Base-by-base conservation (phyloP, 192 early-diverging fungal genomes). In the Piromyces finnis region DNA sequence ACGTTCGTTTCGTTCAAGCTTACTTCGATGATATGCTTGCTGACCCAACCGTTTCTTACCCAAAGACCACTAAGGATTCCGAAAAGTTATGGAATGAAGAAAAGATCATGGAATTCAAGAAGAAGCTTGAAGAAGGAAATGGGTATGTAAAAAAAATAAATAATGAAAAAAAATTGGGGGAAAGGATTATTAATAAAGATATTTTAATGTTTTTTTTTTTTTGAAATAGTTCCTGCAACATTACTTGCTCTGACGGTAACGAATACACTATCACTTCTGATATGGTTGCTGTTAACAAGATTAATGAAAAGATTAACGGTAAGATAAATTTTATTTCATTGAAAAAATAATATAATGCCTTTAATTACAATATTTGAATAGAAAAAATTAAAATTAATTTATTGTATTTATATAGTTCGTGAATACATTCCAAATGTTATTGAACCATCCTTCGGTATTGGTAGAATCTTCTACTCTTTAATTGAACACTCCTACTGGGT, bases 371-470 rank as follows among this genome's bases (percentile, higher is more conserved):
- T 83, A 87, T 12, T 30, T 12, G 1, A 13, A 5, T 78, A 13
- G 5, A 13, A 30, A 12, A 12, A 5, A 4, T 78, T 78, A 13
- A 12, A 12, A 13, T 14, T 30, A 13, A 12, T 78, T 78, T 5
- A 12, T 78, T 78, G 5, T 30, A 5, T 12, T 30, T 14, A 30
- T 13, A 79, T 85, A 86, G 93, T 96, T 28, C 94, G 96, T 85
- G 96, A 98, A 86, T 99, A 93, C 87, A 93, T 88, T 28, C 98
- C 98, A 77, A 99, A 95, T 83, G 98, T 99, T 83, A 98, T 99
- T 84, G 98, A 99, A 87, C 98, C 98, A 29, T 98, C 98, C 30
- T 99, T 99, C 87, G 98, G 97, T 89, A 93, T 99, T 80, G 96
- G 97, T 80, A 95, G 98, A 82, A 98, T 99, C 78, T 86, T 99